Base-by-base conservation (phyloP, 495 filamentous ascomycete genomes). In the Daldinia caldariorum region DNA sequence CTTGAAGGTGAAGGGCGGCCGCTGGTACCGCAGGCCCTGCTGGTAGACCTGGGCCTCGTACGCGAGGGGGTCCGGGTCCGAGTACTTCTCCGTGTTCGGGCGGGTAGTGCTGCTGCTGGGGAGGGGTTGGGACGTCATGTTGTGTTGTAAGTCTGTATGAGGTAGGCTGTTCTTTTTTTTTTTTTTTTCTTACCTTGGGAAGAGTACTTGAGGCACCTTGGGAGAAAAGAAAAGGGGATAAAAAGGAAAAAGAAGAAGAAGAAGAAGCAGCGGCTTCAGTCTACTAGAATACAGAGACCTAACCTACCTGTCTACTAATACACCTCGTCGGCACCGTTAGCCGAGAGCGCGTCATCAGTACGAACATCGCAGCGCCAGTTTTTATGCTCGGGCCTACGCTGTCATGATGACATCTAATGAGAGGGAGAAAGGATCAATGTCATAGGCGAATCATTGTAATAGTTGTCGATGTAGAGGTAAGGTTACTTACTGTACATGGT, bases 281-380 rank as follows among this genome's bases (percentile, higher is more conserved):
- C 16, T 20, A 45, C 13, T 1, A 6, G 38, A 37, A 37, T 37
- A 26, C 26, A 26, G 26, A 26, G 1, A 26, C 1, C 26, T 26
- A 26, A 1, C 1, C 1, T 26, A 26, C 26, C 26, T n/a, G n/a
- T n/a, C n/a, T 39, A 12, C 16, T 45, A 45, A 45, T 45, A 45
- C 39, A 35, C 34, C 6, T 35, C 41, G 6, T 10, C 7, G 6
- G 16, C 16, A 6, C 41, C 41, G 41, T 20, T 20, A 6, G 16
- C 41, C 41, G 41, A 45, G 41, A 45, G 16, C 41, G 16, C 16
- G 41, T 45, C 41, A 45, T 45, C 41, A n/a, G 6, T 45, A 45
- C 7, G 16, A 45, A 45, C 6, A 9, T 20, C 41, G 9, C 7
- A 35, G 34, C 16, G 0, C n/a, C 39, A n/a, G 41, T 8, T 20